Evolutionary conservation across 1,284 basidiomycete genomes (phyloP).

Genomic region (Coniferiporia weirii): DNA sequence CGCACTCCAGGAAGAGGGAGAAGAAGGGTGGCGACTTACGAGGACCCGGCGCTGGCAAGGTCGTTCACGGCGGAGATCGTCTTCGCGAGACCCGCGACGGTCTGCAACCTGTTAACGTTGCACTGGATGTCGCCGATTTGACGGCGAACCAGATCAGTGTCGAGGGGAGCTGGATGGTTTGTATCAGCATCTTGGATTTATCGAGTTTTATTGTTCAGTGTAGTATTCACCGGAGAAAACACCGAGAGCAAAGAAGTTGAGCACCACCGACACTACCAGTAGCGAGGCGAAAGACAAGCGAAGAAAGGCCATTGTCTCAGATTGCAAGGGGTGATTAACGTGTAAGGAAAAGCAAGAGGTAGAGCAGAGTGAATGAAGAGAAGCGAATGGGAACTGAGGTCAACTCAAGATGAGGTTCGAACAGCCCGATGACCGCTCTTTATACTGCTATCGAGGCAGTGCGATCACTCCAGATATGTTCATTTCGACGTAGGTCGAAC

Average conservation of each 20-base stretch:
- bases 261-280: conserved; percentile 1
- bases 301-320: background rate
- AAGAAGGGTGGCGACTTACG: background rate
- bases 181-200: background rate
- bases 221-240: conserved; percentile 2
- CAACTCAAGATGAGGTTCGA: conserved; percentile 14
- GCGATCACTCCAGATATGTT: no score
- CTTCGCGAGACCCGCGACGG: conserved; percentile 10
- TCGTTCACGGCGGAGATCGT: conserved; percentile 11
- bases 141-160: background rate
- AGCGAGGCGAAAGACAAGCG: conserved; percentile 6
- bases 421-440: background rate
- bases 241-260: conserved; percentile 5
- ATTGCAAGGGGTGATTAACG: background rate
- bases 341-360: conserved; percentile 5
- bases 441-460: background rate
- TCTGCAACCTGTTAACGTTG: conserved; percentile 15
- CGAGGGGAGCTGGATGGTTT: background rate
- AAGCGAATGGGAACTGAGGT: background rate
- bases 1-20: background rate
- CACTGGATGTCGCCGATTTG: conserved; percentile 17
- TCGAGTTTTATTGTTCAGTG: background rate
- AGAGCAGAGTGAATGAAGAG: background rate
- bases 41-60: conserved; percentile 6
- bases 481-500: no score